Percentiles rank a stretch among this genome's conserved stretches.
These are phyloP conservation scores for Saturnispora gosingensis DNA, from an alignment of 805 yeast genomes.

Conservation along the genomic window DNA sequence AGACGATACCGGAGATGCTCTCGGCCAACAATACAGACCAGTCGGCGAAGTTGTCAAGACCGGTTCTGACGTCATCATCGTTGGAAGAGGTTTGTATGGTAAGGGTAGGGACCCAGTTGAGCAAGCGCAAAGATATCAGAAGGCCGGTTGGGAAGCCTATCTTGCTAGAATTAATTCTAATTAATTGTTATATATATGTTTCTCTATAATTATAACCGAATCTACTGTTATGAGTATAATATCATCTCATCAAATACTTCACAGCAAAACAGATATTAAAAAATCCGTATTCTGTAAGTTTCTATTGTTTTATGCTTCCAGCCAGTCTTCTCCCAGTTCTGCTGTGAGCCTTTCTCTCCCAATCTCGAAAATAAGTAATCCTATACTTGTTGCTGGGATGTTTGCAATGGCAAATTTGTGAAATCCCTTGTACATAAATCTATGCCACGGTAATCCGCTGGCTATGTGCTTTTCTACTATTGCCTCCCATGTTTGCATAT, in stretches of 20 bases:
- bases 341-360: slow-evolving; percentile 41
- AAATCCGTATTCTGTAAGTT: background rate
- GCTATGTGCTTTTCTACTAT: slow-evolving; percentile 44
- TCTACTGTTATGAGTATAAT: background rate
- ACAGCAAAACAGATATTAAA: background rate
- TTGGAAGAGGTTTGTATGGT: slow-evolving; percentile 95
- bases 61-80: slow-evolving; percentile 94
- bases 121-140: slow-evolving; percentile 82
- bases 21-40: slow-evolving; percentile 95
- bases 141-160: slow-evolving; percentile 95
- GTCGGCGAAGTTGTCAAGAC: slow-evolving; percentile 73
- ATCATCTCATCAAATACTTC: background rate
- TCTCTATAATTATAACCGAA: background rate
- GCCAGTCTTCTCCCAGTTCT: slow-evolving; percentile 18
- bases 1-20: slow-evolving; percentile 90
- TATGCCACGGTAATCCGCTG: slow-evolving; percentile 47
- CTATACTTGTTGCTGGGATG: slow-evolving; percentile 84
- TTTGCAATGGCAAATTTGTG: slow-evolving; percentile 59
- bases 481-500: slow-evolving; percentile 64
- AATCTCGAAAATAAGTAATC: slow-evolving; percentile 75
- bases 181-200: background rate
- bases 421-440: slow-evolving; percentile 75
- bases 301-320: slow-evolving; percentile 4
- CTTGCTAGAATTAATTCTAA: slow-evolving; percentile 28
- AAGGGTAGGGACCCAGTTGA: slow-evolving; percentile 85